Evolutionary conservation across 1,284 basidiomycete genomes (phyloP).

Genomic region (Cryptococcus sp.): DNA sequence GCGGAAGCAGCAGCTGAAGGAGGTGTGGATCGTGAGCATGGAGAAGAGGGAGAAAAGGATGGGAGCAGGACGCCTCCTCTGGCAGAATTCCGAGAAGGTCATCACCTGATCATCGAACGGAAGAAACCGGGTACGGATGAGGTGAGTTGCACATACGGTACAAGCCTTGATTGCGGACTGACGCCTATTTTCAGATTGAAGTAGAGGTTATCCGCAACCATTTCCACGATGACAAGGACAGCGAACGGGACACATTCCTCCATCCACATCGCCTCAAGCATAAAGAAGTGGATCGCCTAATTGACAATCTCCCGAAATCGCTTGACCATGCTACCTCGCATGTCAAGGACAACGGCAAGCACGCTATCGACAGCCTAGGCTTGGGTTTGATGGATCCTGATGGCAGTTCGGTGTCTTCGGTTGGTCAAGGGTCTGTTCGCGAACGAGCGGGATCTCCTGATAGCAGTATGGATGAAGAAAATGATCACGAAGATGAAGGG

Average conservation of each 20-base stretch:
- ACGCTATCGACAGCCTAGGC: slow-evolving; percentile 36
- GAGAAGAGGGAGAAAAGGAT: slow-evolving; percentile 15
- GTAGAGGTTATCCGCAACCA: slow-evolving; percentile 63
- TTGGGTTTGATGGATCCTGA: slow-evolving; percentile 22
- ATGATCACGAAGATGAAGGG: slow-evolving; percentile 17
- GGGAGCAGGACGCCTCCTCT: slow-evolving; percentile 33
- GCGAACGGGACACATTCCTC: slow-evolving; percentile 29
- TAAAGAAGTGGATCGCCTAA: slow-evolving; percentile 33
- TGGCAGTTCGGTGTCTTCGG: neutral
- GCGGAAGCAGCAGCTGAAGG: slow-evolving; percentile 21
- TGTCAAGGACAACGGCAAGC: slow-evolving; percentile 29
- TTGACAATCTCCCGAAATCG: slow-evolving; percentile 20
- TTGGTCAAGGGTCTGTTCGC: neutral
- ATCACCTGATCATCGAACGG: slow-evolving; percentile 66
- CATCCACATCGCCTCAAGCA: slow-evolving; percentile 39
- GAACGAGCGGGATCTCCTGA: slow-evolving; percentile 5
- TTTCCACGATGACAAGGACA: slow-evolving; percentile 28
- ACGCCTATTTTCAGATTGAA: slow-evolving; percentile 57
- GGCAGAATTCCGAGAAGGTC: slow-evolving; percentile 69
- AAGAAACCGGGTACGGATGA: slow-evolving; percentile 63
- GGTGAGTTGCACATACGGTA: slow-evolving; percentile 53
- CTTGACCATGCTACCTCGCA: slow-evolving; percentile 34
- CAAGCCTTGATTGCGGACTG: neutral
- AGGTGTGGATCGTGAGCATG: slow-evolving; percentile 11
- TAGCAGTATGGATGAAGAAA: slow-evolving; percentile 1